Evolutionary conservation across 305 asterid genomes (phyloP), one percentile per base, ranked within the genome.

Genomic region (Coffea humblotiana): DNA sequence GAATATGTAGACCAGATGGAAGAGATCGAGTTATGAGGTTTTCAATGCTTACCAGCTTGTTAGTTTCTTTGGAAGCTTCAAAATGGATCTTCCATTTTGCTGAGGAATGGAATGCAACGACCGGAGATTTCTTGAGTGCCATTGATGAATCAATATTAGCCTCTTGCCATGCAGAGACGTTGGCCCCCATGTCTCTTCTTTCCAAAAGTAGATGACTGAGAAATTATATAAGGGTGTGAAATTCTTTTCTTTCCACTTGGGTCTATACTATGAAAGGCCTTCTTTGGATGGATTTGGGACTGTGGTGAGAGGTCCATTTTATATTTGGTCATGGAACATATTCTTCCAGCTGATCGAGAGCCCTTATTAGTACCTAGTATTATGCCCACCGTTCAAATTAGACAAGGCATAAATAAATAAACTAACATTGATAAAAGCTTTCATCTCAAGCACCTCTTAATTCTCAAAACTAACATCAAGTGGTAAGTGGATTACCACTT

Each of bases 101-200:
- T 37, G 90, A 85, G 79, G 94, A 90, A 86, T 87, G 95, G 82
- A 90, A 89, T 75, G 88, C 90, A 40, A 86, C 78, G 78, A 94
- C 87, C 74, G 84, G 89, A 64, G 88, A 85, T 67, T 84, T 89
- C 83, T 86, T 84, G 48, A 79, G 43, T 56, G 81, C 47, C 27
- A 72, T 32, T 74, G 83, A 72, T 25, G 82, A 35, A 48, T 27
- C 67, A 29, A 29, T 29, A 11, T 49, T 69, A 63, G 80, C 66
- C 29, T 83, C 88, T 23, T 77, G 65, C 72, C 77, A 77, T 37
- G 78, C 37, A 0, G 96, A 91, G 72, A 66, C 49, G 78, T 79
- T 80, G 75, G 88, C 80, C 23, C 92, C 95, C 91, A 83, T 89
- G 32, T 75, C 80, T 16, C 72, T 74, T 71, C n/a, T 47, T 54